These are phyloP conservation scores for Hypoxylon sp. DNA, from an alignment of 2,329 filamentous ascomycete genomes.

Conservation along the genomic window DNA sequence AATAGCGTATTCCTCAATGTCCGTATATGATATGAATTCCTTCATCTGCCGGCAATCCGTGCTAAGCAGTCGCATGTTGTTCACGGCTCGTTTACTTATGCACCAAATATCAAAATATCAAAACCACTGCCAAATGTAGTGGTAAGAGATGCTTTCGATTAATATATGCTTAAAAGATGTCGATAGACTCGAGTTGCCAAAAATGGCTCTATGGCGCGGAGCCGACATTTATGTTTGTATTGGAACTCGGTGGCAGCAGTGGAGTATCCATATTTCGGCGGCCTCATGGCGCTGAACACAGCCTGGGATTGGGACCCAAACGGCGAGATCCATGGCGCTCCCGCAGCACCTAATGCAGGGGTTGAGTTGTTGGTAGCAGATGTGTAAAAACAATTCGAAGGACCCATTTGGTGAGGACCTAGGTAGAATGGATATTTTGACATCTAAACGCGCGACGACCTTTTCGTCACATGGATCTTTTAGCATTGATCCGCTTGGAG, in stretches of 20 bases:
- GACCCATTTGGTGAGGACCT: not conserved
- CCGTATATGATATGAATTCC: not conserved
- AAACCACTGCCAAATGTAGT: not conserved
- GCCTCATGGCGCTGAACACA: not conserved
- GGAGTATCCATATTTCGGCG: not conserved
- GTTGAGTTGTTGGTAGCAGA: slow-evolving; percentile 1
- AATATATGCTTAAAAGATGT: not conserved
- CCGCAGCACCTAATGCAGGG: not conserved
- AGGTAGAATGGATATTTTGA: not conserved
- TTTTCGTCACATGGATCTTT: not conserved
- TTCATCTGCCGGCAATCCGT: not conserved
- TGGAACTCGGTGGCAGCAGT: not conserved
- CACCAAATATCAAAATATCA: not conserved
- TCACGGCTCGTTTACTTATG: not conserved
- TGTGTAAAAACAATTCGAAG: not conserved
- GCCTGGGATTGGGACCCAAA: not conserved
- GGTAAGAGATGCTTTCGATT: not conserved
- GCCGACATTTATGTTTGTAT: not conserved
- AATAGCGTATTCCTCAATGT: slow-evolving; percentile 45
- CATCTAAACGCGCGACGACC: not conserved
- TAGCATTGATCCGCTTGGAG: not conserved
- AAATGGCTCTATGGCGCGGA: not conserved
- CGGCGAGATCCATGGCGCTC: not conserved
- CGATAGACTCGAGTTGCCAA: not conserved
- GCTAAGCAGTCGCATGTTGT: not conserved